Conservation (phyloP, 2,329 filamentous ascomycete species). For the Exophiala sp. region DNA sequence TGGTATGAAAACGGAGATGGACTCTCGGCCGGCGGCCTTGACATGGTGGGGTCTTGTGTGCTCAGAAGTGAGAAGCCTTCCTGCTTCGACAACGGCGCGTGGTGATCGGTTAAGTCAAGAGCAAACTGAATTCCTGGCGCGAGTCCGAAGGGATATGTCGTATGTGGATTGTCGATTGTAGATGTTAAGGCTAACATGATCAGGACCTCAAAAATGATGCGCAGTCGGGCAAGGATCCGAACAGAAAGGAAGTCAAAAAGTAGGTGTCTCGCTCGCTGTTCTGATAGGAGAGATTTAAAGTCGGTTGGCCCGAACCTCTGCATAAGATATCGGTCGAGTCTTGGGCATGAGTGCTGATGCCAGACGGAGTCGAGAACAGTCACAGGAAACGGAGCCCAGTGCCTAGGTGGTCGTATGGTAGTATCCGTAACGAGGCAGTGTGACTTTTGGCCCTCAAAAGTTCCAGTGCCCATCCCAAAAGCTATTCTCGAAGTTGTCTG, state of each 20-base stretch:
- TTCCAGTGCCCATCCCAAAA: conserved; percentile 6
- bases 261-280: conserved; percentile 8
- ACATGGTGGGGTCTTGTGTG: conserved; percentile 11
- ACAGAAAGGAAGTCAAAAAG: conserved; percentile 1
- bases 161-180: conserved; percentile 19
- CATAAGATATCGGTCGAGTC: conserved; percentile 17
- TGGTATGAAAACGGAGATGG: conserved; percentile 15
- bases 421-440: conserved; percentile 14
- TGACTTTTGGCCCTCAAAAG: conserved; percentile 3
- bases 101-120: conserved; percentile 21
- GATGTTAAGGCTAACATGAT: conserved; percentile 24
- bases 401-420: conserved; percentile 7
- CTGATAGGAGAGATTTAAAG: conserved; percentile 14
- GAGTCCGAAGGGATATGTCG: conserved; percentile 17
- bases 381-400: conserved; percentile 10
- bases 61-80: conserved; percentile 16
- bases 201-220: conserved; percentile 12
- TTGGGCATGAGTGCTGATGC: conserved; percentile 20
- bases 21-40: conserved; percentile 9
- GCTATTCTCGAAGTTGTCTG: conserved; percentile 21
- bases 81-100: conserved; percentile 16
- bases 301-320: conserved; percentile 14
- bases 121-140: conserved; percentile 24
- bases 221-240: conserved; percentile 9
- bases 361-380: conserved; percentile 6